Evolutionary conservation across 495 filamentous ascomycete genomes (phyloP).

Genomic region (Schizothecium vesticola): DNA sequence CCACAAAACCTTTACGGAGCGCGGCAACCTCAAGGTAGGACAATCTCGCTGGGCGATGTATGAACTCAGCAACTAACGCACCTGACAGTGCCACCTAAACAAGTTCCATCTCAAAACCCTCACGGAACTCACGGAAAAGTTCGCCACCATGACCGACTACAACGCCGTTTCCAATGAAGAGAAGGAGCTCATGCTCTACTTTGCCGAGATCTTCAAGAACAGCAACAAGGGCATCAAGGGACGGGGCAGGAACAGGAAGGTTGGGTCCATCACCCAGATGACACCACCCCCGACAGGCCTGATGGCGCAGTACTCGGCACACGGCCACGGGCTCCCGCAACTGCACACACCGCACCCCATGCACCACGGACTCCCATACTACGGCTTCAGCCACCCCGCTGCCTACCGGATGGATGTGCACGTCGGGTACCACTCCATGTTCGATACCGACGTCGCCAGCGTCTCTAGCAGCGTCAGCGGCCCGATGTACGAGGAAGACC

Average conservation of each 20-base stretch:
- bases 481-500: constrained; percentile 41
- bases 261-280: constrained; percentile 24
- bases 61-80: neutral
- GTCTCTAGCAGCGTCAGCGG: constrained; percentile 33
- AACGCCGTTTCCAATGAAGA: constrained; percentile 62
- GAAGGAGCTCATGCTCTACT: constrained; percentile 79
- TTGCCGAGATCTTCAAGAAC: constrained; percentile 84
- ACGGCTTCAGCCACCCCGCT: constrained; percentile 22
- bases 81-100: constrained; percentile 79
- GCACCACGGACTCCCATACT: constrained; percentile 12
- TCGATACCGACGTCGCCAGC: constrained; percentile 42
- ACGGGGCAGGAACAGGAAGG: constrained; percentile 74
- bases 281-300: constrained; percentile 7
- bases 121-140: constrained; percentile 64
- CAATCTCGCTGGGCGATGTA: neutral
- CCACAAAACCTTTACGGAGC: constrained; percentile 77
- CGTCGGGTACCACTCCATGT: constrained; percentile 30
- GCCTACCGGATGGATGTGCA: constrained; percentile 20
- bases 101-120: constrained; percentile 78
- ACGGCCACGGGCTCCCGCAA: constrained; percentile 19
- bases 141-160: constrained; percentile 58
- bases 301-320: constrained; percentile 17
- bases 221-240: constrained; percentile 98
- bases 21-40: constrained; percentile 81
- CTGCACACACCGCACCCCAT: constrained; percentile 15